phyloP scores from a whole-genome alignment of 225 moss, liverwort and hornwort genomes.

The Rhytidiadelphus loreus region DNA sequence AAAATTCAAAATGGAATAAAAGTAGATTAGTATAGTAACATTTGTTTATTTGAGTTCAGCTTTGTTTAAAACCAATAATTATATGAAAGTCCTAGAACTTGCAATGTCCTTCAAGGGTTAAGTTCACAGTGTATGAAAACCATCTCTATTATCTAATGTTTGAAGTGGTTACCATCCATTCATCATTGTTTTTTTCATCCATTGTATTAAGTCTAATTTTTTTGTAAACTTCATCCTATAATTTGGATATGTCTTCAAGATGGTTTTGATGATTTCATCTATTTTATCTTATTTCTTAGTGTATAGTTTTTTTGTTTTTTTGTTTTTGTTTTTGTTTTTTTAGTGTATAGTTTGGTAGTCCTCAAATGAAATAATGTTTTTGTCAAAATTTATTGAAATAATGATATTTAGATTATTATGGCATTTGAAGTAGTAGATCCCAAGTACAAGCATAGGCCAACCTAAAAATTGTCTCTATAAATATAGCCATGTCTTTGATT shows the following conservation, averaged over 20 bases:
- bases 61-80: not conserved
- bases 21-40: not conserved
- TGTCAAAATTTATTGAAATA: not conserved
- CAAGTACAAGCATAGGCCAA: not conserved
- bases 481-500: not conserved
- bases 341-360: not conserved
- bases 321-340: too few relatives aligned
- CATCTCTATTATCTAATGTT: not conserved
- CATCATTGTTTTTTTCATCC: not conserved
- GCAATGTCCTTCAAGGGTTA: not conserved
- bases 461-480: not conserved
- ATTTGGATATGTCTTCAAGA: not conserved
- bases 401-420: not conserved
- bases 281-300: not conserved
- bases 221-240: not conserved
- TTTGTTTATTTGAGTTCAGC: not conserved
- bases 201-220: rapidly evolving
- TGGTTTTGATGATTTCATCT: not conserved
- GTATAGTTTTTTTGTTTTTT: too few relatives aligned
- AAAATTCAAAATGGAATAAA: not conserved
- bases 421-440: not conserved
- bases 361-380: not conserved
- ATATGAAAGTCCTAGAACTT: not conserved
- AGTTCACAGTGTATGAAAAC: not conserved
- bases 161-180: not conserved